Percentiles rank a stretch among this genome's conserved stretches.
phyloP scores from a whole-genome alignment of 2,329 filamentous ascomycete species.

The Aspergillus ruber region DNA sequence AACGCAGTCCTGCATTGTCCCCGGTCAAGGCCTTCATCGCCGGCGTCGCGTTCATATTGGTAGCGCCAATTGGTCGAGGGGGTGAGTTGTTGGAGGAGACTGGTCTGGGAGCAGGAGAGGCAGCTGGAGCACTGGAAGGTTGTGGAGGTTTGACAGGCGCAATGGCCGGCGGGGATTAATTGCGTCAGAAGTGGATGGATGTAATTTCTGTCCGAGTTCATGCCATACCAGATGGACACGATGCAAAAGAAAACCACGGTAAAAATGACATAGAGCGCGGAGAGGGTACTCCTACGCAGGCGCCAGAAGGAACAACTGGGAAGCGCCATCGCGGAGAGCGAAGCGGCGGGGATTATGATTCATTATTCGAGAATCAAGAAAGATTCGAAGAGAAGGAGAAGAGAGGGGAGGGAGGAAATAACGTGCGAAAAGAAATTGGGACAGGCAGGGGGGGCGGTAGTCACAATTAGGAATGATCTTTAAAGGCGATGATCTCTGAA shows the following conservation, averaged over 20 bases:
- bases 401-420: background rate
- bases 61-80: constrained; percentile 22
- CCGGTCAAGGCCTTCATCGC: constrained; percentile 22
- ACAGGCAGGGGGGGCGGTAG: constrained; percentile 1
- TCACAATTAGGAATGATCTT: constrained; percentile 2
- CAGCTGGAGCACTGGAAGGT: constrained; percentile 34
- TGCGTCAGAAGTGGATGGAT: constrained; percentile 32
- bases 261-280: constrained; percentile 14
- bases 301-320: constrained; percentile 15
- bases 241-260: constrained; percentile 13
- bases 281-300: constrained; percentile 16
- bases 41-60: constrained; percentile 25
- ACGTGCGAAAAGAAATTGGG: background rate
- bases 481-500: too few species aligned
- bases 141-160: constrained; percentile 32
- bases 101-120: constrained; percentile 20
- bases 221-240: constrained; percentile 25
- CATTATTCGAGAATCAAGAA: constrained; percentile 6
- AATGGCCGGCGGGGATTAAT: constrained; percentile 34
- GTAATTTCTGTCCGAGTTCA: constrained; percentile 33
- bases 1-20: constrained; percentile 28
- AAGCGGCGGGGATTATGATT: constrained; percentile 1
- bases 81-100: constrained; percentile 7
- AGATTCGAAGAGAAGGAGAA: constrained; percentile 1
- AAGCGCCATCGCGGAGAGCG: constrained; percentile 15